Base-by-base conservation (phyloP, 192 early-diverging fungal species). In the Globomyces pollinis-pini region DNA sequence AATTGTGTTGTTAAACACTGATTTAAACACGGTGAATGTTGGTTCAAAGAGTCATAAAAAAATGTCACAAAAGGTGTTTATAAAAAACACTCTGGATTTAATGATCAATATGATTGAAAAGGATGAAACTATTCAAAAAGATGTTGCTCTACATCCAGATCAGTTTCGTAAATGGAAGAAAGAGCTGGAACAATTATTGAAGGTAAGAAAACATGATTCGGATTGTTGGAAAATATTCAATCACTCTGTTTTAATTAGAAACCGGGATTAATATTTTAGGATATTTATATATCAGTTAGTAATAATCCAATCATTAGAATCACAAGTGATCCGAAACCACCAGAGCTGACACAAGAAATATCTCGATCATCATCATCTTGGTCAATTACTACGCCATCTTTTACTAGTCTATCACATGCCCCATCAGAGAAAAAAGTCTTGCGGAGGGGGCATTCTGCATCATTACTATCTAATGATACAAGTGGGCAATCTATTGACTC, bases 1-100 rank as follows among this genome's bases (percentile, higher is more conserved):
- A 9, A 62, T 92, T 4, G 66, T 97, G 59, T 65, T 97, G 41
- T 77, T 97, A 3, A 95, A 95, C 70, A 97, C 94, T 2, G 94
- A 97, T 67, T 67, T 94, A 50, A 89, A 95, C 62, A 81, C 92
- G 50, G 91, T 89, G n/a, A 77, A 70, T 38, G 58, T 70, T 7
- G 60, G 43, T 9, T 49, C 52, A 8, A 84, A 88, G 56, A 83
- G 60, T 44, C 73, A 76, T 31, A 76, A 80, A 24, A 83, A 83
- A 35, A 93, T 94, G 88, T 81, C 85, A 1, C 70, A 77, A 50
- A 81, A 78, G 29, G 78, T 39, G 12, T 72, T 68, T 45, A 29
- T 67, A 13, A 61, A 53, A 33, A 72, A 67, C 35, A 72, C 70
- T 15, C 51, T 61, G 28, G 34, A 52, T 23, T 60, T 65, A 28